Evolutionary conservation across 2,329 filamentous ascomycete genomes (phyloP), one percentile per base, ranked within the genome.

Genomic region (Xylaria digitata): DNA sequence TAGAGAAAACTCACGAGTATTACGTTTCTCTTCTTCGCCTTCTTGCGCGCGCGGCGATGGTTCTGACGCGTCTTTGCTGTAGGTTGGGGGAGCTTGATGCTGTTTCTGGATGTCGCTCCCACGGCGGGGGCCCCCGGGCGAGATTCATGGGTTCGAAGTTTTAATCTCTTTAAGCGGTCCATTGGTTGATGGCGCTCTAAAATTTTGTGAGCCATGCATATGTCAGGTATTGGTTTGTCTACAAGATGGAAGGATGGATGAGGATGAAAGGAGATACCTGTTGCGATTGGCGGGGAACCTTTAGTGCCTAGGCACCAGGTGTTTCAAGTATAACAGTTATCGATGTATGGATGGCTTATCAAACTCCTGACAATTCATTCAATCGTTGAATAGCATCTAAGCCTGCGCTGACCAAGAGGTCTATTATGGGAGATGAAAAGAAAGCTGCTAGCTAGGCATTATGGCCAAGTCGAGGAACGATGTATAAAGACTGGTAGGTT

Each of bases 21-120:
- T 11, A 43, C 52, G 6, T 37, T 63, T 26, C 13, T 49, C 30
- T 49, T 52, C 21, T 37, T 63, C 40, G 6, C 26, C 30, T 49
- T 52, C 21, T 56, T 59, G 19, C 21, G 64, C 17, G 58, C 59
- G 46, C 46, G 4, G 34, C 26, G 3, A 53, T 34, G 46, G 34
- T 61, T 55, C 54, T 19, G 61, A 60, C 54, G 57, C 30, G 65
- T 48, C 56, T 64, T 61, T n/a, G 55, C 32, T 42, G 26, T 42
- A 48, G 55, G 17, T 34, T 52, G 42, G 43, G 30, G 26, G 40
- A 13, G 30, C n/a, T 46, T 46, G 43, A 11, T 48, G 9, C 7
- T 26, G 45, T 15, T 7, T 15, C 19, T 48, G 9, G 43, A 17
- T 19, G n/a, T 46, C 19, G 43, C 6, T 21, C 43, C n/a, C 43